Percentiles rank a stretch among this genome's conserved stretches.
Evolutionary conservation across 257 asterid species (phyloP).

Genomic region (Solanum paucissectum): DNA sequence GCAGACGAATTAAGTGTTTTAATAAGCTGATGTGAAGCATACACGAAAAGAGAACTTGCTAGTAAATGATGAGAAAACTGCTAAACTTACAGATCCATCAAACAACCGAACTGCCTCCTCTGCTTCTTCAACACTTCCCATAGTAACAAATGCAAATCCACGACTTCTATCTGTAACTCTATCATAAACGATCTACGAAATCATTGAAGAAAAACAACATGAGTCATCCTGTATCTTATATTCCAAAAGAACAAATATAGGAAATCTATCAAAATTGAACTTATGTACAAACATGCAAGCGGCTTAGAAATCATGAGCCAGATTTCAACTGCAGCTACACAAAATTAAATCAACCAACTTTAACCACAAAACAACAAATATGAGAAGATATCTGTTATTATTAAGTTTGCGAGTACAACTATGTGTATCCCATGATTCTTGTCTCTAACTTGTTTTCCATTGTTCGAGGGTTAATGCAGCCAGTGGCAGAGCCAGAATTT

Average conservation of each 20-base stretch:
- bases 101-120: constrained; percentile 74
- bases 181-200: constrained; percentile 56
- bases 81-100: constrained; percentile 79
- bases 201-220: background rate
- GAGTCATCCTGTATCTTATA: background rate
- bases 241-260: background rate
- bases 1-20: background rate
- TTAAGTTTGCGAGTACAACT: background rate
- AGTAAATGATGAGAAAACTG: background rate
- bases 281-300: background rate
- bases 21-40: background rate
- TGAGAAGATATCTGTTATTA: background rate
- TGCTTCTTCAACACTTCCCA: constrained; percentile 78
- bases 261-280: background rate
- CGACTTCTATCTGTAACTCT: constrained; percentile 88
- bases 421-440: background rate
- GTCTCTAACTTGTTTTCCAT: background rate
- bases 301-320: background rate
- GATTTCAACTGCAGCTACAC: background rate
- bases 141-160: constrained; percentile 84
- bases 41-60: background rate
- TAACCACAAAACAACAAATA: background rate
- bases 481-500: background rate
- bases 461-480: background rate
- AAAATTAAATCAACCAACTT: background rate